Evolutionary conservation across 345 rosid genomes (phyloP).

Genomic region (Limnanthes douglasii): DNA sequence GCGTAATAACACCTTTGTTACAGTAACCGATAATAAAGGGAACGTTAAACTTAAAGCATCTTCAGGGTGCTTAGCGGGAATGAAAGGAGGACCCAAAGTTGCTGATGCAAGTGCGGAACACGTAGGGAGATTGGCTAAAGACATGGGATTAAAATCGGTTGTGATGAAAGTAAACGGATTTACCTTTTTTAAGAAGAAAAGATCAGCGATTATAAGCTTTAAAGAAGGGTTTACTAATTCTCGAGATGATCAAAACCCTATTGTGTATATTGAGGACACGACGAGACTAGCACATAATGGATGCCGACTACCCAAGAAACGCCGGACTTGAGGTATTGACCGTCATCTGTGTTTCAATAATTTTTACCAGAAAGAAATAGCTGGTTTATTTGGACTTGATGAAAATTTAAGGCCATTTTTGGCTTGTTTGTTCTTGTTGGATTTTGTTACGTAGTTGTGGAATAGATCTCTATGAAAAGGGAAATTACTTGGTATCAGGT

Average conservation of each 20-base stretch:
- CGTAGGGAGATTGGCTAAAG: slow-evolving; percentile 50
- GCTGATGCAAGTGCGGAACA: slow-evolving; percentile 91
- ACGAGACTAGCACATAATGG: slow-evolving; percentile 84
- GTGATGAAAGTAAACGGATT: slow-evolving; percentile 79
- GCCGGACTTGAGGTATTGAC: slow-evolving; percentile 52
- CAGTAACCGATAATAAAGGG: slow-evolving; percentile 73
- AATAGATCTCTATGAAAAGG: too few relatives aligned
- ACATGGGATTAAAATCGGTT: slow-evolving; percentile 62
- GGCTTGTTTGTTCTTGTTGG: too few relatives aligned
- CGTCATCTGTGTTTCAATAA: too few relatives aligned
- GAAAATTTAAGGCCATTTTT: too few relatives aligned
- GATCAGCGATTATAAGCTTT: slow-evolving; percentile 62
- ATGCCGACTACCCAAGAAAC: slow-evolving; percentile 68
- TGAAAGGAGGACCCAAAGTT: slow-evolving; percentile 48
- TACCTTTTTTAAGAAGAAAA: slow-evolving; percentile 66
- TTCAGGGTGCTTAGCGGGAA: slow-evolving; percentile 37
- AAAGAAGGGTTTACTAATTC: slow-evolving; percentile 50
- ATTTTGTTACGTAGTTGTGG: too few relatives aligned
- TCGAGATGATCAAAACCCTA: slow-evolving; percentile 30
- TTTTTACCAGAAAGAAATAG: too few relatives aligned
- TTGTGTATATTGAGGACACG: slow-evolving; percentile 65
- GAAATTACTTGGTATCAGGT: too few relatives aligned
- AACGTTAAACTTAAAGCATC: slow-evolving; percentile 44
- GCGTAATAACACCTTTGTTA: slow-evolving; percentile 67
- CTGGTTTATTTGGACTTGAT: too few relatives aligned